These are phyloP conservation scores for Dipteronia dyeriana DNA, from an alignment of 345 rosid species.

Conservation along the genomic window DNA sequence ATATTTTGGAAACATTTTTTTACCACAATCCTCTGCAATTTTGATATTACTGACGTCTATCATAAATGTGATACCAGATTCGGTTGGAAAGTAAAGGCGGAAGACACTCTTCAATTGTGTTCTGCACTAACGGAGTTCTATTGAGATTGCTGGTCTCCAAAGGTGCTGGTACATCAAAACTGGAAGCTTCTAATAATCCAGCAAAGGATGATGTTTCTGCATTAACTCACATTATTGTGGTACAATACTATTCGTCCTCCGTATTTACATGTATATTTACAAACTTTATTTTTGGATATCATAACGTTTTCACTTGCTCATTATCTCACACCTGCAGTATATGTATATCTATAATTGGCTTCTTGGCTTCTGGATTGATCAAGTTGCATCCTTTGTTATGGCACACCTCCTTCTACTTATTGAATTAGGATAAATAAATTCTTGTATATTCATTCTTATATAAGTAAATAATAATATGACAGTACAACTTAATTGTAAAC, in stretches of 20 bases:
- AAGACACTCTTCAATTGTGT: constrained; percentile 78
- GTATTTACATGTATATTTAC: constrained; percentile 3
- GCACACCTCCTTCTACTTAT: not conserved
- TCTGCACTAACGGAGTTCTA: constrained; percentile 93
- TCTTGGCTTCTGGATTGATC: not conserved
- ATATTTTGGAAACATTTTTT: not conserved
- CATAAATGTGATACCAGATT: constrained; percentile 47
- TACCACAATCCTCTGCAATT: not conserved
- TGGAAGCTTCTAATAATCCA: constrained; percentile 26
- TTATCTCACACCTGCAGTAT: not conserved
- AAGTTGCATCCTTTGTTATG: not conserved
- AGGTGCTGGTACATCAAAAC: constrained; percentile 39
- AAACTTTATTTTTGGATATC: not conserved
- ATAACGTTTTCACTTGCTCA: constrained; percentile 2
- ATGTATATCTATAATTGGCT: not conserved
- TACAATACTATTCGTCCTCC: constrained; percentile 30
- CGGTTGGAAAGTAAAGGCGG: constrained; percentile 93
- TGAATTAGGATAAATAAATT: not conserved
- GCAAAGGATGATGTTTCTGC: constrained; percentile 47
- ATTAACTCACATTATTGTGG: constrained; percentile 95
- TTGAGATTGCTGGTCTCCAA: constrained; percentile 73
- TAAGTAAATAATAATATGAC: not conserved
- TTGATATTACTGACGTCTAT: constrained; percentile 18
- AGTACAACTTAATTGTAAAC: not conserved
- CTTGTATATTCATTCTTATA: not conserved